Conservation (phyloP, 495 filamentous ascomycete species). For the Penicillium egyptiacum region DNA sequence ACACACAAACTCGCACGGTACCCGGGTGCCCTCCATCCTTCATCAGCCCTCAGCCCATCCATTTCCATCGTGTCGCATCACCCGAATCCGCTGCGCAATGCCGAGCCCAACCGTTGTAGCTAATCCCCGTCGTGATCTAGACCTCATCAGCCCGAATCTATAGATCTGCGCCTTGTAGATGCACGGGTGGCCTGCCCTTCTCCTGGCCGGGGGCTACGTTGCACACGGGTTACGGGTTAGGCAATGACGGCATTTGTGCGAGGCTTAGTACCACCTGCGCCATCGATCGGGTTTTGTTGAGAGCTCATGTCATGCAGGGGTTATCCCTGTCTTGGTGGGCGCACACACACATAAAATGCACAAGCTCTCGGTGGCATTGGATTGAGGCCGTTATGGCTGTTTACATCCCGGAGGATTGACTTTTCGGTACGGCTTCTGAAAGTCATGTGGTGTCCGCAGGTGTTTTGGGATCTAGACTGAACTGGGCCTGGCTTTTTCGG, state of each 20-base stretch:
- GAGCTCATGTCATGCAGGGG: neutral
- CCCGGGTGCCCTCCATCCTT: neutral
- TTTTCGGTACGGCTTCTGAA: neutral
- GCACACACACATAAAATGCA: neutral
- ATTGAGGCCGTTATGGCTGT: neutral
- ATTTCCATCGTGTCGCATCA: neutral
- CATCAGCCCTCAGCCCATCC: neutral
- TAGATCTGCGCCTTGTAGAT: neutral
- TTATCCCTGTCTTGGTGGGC: neutral
- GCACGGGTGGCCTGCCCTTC: neutral
- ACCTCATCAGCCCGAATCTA: neutral
- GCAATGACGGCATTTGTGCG: slow-evolving; percentile 1
- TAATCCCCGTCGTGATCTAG: slow-evolving; percentile 1
- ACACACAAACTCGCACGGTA: neutral
- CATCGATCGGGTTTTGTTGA: neutral
- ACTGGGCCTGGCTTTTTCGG: slow-evolving; percentile 6
- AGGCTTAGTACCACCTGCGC: slow-evolving; percentile 2
- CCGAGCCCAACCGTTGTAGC: neutral
- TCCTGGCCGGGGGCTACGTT: neutral
- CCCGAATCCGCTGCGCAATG: neutral
- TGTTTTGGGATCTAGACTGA: slow-evolving; percentile 1
- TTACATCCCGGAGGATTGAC: neutral
- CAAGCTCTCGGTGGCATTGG: neutral
- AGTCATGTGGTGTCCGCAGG: slow-evolving; percentile 4
- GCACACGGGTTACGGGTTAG: slow-evolving; percentile 5